Evolutionary conservation across 2,329 filamentous ascomycete species (phyloP).

Genomic region (Ciborinia camelliae): DNA sequence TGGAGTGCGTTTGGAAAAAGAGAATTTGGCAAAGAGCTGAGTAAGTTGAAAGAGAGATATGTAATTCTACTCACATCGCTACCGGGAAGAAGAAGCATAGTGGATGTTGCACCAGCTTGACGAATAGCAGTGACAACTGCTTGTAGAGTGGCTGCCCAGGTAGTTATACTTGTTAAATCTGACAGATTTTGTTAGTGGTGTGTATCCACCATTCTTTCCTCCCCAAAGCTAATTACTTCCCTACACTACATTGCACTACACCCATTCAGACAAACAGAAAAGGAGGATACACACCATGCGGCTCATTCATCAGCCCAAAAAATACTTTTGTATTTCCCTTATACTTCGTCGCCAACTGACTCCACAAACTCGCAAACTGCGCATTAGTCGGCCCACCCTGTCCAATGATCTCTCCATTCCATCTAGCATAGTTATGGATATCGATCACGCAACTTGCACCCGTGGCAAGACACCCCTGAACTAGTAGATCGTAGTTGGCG

Average conservation of each 20-base stretch:
- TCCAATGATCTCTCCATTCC: constrained; percentile 60
- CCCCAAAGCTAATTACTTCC: too few species aligned
- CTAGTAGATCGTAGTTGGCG: constrained; percentile 51
- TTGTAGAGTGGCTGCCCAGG: constrained; percentile 60
- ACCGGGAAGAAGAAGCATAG: constrained; percentile 63
- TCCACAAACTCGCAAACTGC: constrained; percentile 56
- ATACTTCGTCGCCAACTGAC: constrained; percentile 56
- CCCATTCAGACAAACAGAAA: not conserved
- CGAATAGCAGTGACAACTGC: constrained; percentile 63
- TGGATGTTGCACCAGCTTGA: constrained; percentile 56
- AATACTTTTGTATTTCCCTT: constrained; percentile 50
- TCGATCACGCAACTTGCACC: constrained; percentile 60
- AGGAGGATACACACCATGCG: constrained; percentile 42
- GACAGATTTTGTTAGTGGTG: not conserved
- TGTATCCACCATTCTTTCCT: constrained; percentile 13
- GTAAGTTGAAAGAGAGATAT: not conserved
- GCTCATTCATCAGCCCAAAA: constrained; percentile 70
- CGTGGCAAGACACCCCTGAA: constrained; percentile 54
- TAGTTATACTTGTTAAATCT: constrained; percentile 43
- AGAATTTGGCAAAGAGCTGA: not conserved
- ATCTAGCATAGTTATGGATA: constrained; percentile 57
- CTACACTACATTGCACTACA: too few species aligned
- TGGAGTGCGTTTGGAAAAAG: not conserved
- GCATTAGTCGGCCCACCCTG: constrained; percentile 61
- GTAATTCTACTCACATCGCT: constrained; percentile 41